Conservation (phyloP, 805 yeast genomes). For the Debaryomyces prosopidis region DNA sequence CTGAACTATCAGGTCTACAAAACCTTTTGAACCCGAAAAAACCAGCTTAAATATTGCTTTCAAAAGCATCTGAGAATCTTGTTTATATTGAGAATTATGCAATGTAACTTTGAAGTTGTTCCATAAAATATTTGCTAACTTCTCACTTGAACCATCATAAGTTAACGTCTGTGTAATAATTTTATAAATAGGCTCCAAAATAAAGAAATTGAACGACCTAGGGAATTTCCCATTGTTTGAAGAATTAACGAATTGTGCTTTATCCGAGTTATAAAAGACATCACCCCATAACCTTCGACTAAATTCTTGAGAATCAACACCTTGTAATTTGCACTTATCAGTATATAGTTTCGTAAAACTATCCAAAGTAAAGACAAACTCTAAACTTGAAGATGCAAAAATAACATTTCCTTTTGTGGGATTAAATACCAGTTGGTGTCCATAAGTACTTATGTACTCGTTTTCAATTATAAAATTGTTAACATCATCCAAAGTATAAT, state of each 20-base stretch:
- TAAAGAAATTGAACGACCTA: slow-evolving; percentile 60
- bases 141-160: slow-evolving; percentile 37
- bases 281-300: slow-evolving; percentile 77
- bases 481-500: slow-evolving; percentile 60
- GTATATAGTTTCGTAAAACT: slow-evolving; percentile 62
- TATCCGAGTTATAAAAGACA: slow-evolving; percentile 45
- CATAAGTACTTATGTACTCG: slow-evolving; percentile 24
- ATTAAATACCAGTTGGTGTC: slow-evolving; percentile 40
- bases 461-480: slow-evolving; percentile 50
- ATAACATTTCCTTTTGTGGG: slow-evolving; percentile 69
- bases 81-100: slow-evolving; percentile 36
- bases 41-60: slow-evolving; percentile 52
- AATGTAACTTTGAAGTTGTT: slow-evolving; percentile 49
- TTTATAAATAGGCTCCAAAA: slow-evolving; percentile 81
- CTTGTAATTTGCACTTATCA: slow-evolving; percentile 5
- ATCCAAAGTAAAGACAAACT: slow-evolving; percentile 63
- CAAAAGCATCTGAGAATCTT: slow-evolving; percentile 63
- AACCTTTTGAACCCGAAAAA: slow-evolving; percentile 51
- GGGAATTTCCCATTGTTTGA: slow-evolving; percentile 22
- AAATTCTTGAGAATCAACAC: slow-evolving; percentile 38
- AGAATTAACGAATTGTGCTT: slow-evolving; percentile 45
- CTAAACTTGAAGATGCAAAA: slow-evolving; percentile 68
- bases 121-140: slow-evolving; percentile 46
- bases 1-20: slow-evolving; percentile 48
- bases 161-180: slow-evolving; percentile 61